Evolutionary conservation across 352 stramenopile species (phyloP).

Genomic region (Thalassiosira mediterranea): DNA sequence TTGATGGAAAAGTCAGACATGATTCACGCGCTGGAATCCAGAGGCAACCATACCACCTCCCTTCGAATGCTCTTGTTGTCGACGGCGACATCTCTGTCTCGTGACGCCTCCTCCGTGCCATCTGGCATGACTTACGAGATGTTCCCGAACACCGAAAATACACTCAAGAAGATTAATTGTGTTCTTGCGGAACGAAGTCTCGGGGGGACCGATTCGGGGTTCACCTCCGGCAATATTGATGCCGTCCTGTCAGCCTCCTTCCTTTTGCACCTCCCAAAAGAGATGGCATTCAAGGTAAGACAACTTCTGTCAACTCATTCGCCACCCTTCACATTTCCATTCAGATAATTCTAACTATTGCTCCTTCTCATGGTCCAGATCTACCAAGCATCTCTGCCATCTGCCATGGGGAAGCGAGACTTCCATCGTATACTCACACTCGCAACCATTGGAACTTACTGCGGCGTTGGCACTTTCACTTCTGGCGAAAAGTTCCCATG

Average conservation of each 20-base stretch:
- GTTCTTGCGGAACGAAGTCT: constrained; percentile 71
- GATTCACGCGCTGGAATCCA: constrained; percentile 44
- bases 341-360: constrained; percentile 3
- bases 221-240: constrained; percentile 76
- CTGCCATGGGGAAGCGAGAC: constrained; percentile 73
- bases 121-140: neutral
- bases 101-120: constrained; percentile 14
- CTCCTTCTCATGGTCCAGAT: constrained; percentile 44
- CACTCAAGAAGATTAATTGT: constrained; percentile 33
- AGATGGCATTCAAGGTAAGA: constrained; percentile 75
- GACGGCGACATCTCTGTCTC: constrained; percentile 40
- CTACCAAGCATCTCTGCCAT: constrained; percentile 64
- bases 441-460: constrained; percentile 69
- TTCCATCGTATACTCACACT: constrained; percentile 69
- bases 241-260: constrained; percentile 68
- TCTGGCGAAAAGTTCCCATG: constrained; percentile 58
- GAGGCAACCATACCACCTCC: constrained; percentile 63
- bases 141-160: constrained; percentile 22
- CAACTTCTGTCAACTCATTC: constrained; percentile 24
- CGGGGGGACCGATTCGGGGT: constrained; percentile 72
- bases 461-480: constrained; percentile 37
- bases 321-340: constrained; percentile 30
- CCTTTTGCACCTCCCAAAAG: constrained; percentile 73
- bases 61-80: constrained; percentile 63
- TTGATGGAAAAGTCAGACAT: constrained; percentile 42